Percentiles rank a stretch among this genome's conserved stretches.
Conservation (phyloP, 2,329 filamentous ascomycete genomes). For the Xylariaceae sp. region DNA sequence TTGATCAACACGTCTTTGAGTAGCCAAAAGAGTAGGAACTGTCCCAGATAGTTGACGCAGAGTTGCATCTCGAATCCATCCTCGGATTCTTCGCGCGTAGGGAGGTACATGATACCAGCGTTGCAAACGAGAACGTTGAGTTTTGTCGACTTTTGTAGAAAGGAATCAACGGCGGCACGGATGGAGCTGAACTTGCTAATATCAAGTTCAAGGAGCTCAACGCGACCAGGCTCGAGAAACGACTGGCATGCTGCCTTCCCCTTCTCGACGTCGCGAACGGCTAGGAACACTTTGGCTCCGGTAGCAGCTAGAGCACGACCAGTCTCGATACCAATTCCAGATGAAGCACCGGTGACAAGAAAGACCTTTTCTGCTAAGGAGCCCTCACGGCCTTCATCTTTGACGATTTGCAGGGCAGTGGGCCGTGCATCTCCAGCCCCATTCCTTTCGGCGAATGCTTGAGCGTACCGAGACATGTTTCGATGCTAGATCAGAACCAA, state of each 20-base stretch:
- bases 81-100: conserved; percentile 8
- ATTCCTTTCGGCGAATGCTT: neutral
- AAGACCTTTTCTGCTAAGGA: conserved; percentile 35
- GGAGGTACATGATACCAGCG: conserved; percentile 12
- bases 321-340: conserved; percentile 14
- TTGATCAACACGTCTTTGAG: conserved; percentile 10
- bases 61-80: conserved; percentile 19
- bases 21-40: conserved; percentile 15
- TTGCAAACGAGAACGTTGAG: conserved; percentile 33
- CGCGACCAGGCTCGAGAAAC: conserved; percentile 13
- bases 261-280: conserved; percentile 12
- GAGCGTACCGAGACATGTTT: conserved; percentile 17
- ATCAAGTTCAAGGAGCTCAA: conserved; percentile 14
- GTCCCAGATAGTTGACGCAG: conserved; percentile 15
- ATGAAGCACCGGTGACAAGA: conserved; percentile 12
- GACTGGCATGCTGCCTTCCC: conserved; percentile 2
- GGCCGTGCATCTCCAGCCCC: conserved; percentile 38
- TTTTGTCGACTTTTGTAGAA: conserved; percentile 13
- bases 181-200: conserved; percentile 6
- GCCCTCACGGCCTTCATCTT: conserved; percentile 32
- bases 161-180: conserved; percentile 12
- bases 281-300: conserved; percentile 13
- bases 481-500: neutral
- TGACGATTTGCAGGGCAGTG: conserved; percentile 36
- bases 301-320: conserved; percentile 15